phyloP scores from a whole-genome alignment of 495 filamentous ascomycete genomes.

The Penicillium macrosclerotiorum region DNA sequence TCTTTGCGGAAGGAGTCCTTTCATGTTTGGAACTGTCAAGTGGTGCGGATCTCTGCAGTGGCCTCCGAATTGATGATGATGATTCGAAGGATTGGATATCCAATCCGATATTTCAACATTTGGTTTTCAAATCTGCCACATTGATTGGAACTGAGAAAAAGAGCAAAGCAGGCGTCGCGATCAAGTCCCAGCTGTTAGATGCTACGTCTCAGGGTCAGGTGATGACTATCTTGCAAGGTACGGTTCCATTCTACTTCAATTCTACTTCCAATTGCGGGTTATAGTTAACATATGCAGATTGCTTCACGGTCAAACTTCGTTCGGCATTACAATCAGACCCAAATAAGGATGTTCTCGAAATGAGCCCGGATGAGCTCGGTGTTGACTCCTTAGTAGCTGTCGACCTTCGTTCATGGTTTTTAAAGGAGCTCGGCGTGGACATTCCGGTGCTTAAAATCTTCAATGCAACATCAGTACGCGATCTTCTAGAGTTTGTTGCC shows the following conservation, averaged over 20 bases:
- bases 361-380: conserved; percentile 41
- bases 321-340: conserved; percentile 13
- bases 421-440: conserved; percentile 40
- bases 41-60: conserved; percentile 15
- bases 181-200: conserved; percentile 23
- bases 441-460: conserved; percentile 51
- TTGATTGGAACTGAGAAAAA: conserved; percentile 16
- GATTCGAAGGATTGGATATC: conserved; percentile 31
- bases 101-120: conserved; percentile 30
- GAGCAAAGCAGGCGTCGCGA: conserved; percentile 12
- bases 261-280: no score
- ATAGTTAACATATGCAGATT: background rate
- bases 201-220: conserved; percentile 17
- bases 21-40: conserved; percentile 10
- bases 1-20: conserved; percentile 57
- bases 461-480: conserved; percentile 17
- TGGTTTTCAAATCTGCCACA: conserved; percentile 14
- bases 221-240: conserved; percentile 12
- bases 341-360: conserved; percentile 4
- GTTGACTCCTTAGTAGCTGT: conserved; percentile 58
- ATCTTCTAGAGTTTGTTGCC: conserved; percentile 12
- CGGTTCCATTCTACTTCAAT: no score
- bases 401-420: conserved; percentile 56
- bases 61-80: conserved; percentile 23
- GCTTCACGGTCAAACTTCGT: conserved; percentile 8